phyloP scores from a whole-genome alignment of 305 asterid species.

The Solanum hybrid region DNA sequence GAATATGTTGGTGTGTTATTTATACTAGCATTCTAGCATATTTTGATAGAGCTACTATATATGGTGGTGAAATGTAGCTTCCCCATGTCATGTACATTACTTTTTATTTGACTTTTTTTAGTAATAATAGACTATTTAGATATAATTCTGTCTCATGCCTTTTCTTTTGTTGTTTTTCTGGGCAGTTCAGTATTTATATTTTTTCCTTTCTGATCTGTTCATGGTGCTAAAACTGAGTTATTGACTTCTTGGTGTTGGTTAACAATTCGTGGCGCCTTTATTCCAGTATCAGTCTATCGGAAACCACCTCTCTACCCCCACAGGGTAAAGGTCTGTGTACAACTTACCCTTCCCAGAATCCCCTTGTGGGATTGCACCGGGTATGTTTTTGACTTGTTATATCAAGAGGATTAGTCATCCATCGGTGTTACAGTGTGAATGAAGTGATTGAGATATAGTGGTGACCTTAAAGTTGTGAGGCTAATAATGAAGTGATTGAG shows the following conservation, averaged over 20 bases:
- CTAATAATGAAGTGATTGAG: neutral
- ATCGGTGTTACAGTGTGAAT: neutral
- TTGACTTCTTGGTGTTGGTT: neutral
- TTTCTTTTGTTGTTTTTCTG: neutral
- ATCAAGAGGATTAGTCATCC: neutral
- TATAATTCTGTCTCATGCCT: neutral
- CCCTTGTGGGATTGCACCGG: rapidly evolving
- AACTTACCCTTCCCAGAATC: rapidly evolving
- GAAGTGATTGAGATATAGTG: neutral
- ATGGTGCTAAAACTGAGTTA: neutral
- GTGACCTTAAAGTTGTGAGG: neutral
- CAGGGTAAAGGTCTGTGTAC: neutral
- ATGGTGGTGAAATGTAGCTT: conserved; percentile 11
- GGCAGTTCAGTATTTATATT: neutral
- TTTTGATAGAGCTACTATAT: conserved; percentile 1
- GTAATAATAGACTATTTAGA: neutral
- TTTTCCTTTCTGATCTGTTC: neutral
- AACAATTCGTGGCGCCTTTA: neutral
- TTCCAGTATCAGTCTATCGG: neutral
- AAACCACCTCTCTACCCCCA: neutral
- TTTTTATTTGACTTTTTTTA: neutral
- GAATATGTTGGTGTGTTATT: conserved; percentile 2
- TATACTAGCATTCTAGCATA: conserved; percentile 10
- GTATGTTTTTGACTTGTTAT: neutral
- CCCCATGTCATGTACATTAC: conserved; percentile 19